Conservation (phyloP, 2,329 filamentous ascomycete genomes). For the Fusarium oligoseptatum region DNA sequence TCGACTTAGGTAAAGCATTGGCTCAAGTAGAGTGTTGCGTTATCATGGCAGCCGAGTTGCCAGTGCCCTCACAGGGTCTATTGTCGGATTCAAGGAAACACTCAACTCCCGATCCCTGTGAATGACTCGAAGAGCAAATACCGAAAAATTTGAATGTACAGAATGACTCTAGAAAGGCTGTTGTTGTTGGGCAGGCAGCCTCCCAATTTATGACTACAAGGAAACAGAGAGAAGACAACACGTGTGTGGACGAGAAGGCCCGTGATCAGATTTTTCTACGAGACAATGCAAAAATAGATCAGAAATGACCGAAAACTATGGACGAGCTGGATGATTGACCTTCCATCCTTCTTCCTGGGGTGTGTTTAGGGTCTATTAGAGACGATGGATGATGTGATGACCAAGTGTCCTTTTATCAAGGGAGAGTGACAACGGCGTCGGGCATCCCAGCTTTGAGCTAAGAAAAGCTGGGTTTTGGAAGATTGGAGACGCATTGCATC, state of each 20-base stretch:
- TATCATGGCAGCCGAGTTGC: no score
- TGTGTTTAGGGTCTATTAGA: neutral
- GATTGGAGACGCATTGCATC: neutral
- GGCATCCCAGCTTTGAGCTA: neutral
- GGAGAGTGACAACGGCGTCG: neutral
- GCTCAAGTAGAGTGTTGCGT: no score
- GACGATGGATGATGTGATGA: neutral
- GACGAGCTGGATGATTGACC: neutral
- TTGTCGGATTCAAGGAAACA: neutral
- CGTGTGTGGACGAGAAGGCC: neutral
- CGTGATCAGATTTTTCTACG: neutral
- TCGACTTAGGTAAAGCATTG: no score
- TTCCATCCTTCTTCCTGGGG: neutral
- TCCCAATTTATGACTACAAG: neutral
- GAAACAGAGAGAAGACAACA: neutral
- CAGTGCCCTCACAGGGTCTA: neutral
- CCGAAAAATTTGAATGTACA: no score
- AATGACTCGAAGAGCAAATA: neutral
- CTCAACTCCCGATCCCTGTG: no score
- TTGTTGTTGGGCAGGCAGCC: neutral
- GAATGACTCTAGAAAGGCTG: neutral
- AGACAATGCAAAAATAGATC: neutral
- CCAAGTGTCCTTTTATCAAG: neutral
- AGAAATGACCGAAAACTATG: neutral
- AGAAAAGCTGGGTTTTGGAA: neutral